Percentiles rank a stretch among this genome's conserved stretches.
Evolutionary conservation across 2,329 filamentous ascomycete genomes (phyloP).

Genomic region (Fusarium solani-melongenae): DNA sequence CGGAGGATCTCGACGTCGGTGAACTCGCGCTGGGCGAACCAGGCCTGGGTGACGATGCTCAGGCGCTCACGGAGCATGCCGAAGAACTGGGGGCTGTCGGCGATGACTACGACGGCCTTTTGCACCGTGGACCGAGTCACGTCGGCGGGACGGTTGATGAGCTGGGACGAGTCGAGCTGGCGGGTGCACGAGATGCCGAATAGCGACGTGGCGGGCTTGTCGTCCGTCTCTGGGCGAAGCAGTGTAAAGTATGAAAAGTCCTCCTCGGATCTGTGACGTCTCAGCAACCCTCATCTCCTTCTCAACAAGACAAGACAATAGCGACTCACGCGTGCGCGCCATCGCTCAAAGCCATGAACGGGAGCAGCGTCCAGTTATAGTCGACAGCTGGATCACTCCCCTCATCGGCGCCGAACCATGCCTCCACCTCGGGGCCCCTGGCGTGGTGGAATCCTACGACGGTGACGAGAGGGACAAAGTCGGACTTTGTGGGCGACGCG

Average conservation of each 20-base stretch:
- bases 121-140: constrained; percentile 98
- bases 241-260: constrained; percentile 99
- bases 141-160: constrained; percentile 83
- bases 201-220: constrained; percentile 77
- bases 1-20: constrained; percentile 89
- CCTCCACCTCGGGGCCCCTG: constrained; percentile 90
- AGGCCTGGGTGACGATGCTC: constrained; percentile 90
- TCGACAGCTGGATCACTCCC: constrained; percentile 81
- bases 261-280: constrained; percentile 78
- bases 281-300: constrained; percentile 24
- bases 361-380: constrained; percentile 90
- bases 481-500: constrained; percentile 45
- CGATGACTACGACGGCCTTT: constrained; percentile 96
- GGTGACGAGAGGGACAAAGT: constrained; percentile 76
- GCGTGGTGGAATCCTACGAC: constrained; percentile 90
- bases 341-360: constrained; percentile 97
- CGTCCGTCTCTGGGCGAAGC: constrained; percentile 68
- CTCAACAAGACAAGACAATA: not conserved
- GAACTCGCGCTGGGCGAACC: constrained; percentile 96
- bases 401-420: constrained; percentile 83
- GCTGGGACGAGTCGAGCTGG: constrained; percentile 82
- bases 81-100: constrained; percentile 89
- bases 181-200: constrained; percentile 97
- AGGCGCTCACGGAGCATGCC: constrained; percentile 91
- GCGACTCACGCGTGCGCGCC: constrained; percentile 87